These are phyloP conservation scores for Trypethelium eluteriae DNA, from an alignment of 495 filamentous ascomycete species.

Conservation along the genomic window DNA sequence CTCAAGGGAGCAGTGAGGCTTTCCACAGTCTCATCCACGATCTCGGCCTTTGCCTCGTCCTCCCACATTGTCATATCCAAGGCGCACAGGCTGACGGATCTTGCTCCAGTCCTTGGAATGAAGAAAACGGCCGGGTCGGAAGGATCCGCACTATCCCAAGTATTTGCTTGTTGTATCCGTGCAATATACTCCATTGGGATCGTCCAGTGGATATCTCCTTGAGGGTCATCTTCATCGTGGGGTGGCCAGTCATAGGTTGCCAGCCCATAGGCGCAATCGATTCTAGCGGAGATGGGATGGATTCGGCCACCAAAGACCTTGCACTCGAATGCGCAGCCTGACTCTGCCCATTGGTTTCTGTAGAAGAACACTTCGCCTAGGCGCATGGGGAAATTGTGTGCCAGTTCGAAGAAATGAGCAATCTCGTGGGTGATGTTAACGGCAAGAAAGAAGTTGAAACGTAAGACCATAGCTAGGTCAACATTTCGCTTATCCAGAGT, in stretches of 20 bases:
- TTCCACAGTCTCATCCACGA: slow-evolving; percentile 12
- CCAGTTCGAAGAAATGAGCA: slow-evolving; percentile 30
- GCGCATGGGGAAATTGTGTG: slow-evolving; percentile 17
- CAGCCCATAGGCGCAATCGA: slow-evolving; percentile 28
- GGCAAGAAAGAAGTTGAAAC: slow-evolving; percentile 31
- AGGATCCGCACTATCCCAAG: slow-evolving; percentile 22
- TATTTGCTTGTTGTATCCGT: slow-evolving; percentile 25
- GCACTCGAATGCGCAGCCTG: slow-evolving; percentile 27
- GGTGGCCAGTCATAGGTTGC: slow-evolving; percentile 21
- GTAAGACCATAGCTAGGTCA: slow-evolving; percentile 29
- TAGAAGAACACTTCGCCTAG: slow-evolving; percentile 28
- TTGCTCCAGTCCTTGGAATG: slow-evolving; percentile 27
- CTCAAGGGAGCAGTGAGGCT: not conserved
- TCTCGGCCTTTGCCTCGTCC: slow-evolving; percentile 28
- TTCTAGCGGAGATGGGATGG: slow-evolving; percentile 26
- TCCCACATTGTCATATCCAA: slow-evolving; percentile 31
- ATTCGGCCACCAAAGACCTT: slow-evolving; percentile 29
- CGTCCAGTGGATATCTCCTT: slow-evolving; percentile 29
- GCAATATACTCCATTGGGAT: slow-evolving; percentile 30
- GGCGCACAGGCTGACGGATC: slow-evolving; percentile 21
- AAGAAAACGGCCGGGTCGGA: slow-evolving; percentile 18
- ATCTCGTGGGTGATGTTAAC: slow-evolving; percentile 29
- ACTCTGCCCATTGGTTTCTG: slow-evolving; percentile 29
- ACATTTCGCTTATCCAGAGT: slow-evolving; percentile 22
- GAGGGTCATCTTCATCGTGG: slow-evolving; percentile 13